Base-by-base conservation (phyloP, 108 stramenopile species). In the Craspedostauros australis region DNA sequence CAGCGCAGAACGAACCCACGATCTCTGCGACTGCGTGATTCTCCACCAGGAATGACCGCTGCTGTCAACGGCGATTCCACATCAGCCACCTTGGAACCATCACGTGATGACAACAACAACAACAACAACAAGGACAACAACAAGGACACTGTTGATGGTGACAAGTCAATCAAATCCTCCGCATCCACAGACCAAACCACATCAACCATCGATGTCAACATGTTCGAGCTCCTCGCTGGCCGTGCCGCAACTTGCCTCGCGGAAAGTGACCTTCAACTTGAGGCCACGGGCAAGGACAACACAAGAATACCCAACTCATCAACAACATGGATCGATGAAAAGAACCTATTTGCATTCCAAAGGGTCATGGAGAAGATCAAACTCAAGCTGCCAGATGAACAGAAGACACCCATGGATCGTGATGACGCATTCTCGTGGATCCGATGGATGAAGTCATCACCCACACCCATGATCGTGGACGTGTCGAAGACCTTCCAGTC, bases 261-360 rank as follows among this genome's bases (percentile, higher is more conserved):
- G 11, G 79, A 82, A 55, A 66, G 63, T 60, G 84, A 86, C 27
- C 38, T 76, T 20, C 68, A 73, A 27, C 64, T 71, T 29, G 83
- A 84, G 51, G 74, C 74, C 47, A 60, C 60, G 3, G 76, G 48
- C 0, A 63, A 66, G 50, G 70, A 63, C 22, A 41, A 28, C 22
- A 63, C 70, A 31, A 57, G 57, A 7, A 48, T 64, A 45, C 66
- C 71, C 4, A 66, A 64, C 3, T 62, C 60, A 9, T 72, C 78
- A n/a, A 82, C 77, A 39, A 86, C 80, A 42, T 87, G 86, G 86
- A 80, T 87, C 33, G 72, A 83, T 36, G 86, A 83, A 38, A 75
- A 63, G 11, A 50, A 68, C 33, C 66, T 79, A 21, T 78, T 78
- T 68, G 64, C 54, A 2, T 50, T 87, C 14, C 51, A 78, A 47